Conservation (phyloP, 495 filamentous ascomycete species). For the Penicillium cinerascens region DNA sequence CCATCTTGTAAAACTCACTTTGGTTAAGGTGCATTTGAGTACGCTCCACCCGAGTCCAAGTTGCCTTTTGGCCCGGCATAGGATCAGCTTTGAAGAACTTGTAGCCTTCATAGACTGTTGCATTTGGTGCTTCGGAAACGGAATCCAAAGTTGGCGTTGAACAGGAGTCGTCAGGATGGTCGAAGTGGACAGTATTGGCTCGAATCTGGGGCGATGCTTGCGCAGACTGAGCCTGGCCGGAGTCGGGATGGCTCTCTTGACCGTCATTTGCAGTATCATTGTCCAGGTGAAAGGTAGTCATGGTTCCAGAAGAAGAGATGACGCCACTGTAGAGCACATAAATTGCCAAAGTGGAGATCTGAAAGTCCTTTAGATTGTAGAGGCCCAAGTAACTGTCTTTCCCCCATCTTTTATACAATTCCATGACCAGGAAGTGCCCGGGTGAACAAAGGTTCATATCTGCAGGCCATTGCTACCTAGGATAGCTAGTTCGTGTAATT, state of each 20-base stretch:
- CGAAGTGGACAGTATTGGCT: background rate
- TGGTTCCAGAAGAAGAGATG: constrained; percentile 11
- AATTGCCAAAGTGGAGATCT: background rate
- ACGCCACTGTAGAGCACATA: constrained; percentile 4
- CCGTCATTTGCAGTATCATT: background rate
- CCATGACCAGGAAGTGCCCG: too few species aligned
- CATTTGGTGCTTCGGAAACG: background rate
- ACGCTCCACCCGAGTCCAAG: constrained; percentile 31
- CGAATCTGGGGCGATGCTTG: background rate
- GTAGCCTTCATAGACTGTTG: constrained; percentile 27
- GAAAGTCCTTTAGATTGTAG: background rate
- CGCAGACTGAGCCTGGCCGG: background rate
- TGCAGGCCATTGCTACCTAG: too few species aligned
- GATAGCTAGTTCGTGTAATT: too few species aligned
- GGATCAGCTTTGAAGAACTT: constrained; percentile 35
- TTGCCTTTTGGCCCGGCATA: constrained; percentile 23
- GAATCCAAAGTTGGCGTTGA: background rate
- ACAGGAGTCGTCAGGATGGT: background rate
- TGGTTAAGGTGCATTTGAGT: constrained; percentile 30
- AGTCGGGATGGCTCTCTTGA: background rate
- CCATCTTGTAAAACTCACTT: constrained; percentile 25
- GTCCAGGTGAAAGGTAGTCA: constrained; percentile 8
- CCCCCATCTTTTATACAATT: too few species aligned
- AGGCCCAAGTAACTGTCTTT: too few species aligned
- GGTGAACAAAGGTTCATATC: too few species aligned